Evolutionary conservation across 108 stramenopile species (phyloP).

Genomic region (Skeletonema potamos): DNA sequence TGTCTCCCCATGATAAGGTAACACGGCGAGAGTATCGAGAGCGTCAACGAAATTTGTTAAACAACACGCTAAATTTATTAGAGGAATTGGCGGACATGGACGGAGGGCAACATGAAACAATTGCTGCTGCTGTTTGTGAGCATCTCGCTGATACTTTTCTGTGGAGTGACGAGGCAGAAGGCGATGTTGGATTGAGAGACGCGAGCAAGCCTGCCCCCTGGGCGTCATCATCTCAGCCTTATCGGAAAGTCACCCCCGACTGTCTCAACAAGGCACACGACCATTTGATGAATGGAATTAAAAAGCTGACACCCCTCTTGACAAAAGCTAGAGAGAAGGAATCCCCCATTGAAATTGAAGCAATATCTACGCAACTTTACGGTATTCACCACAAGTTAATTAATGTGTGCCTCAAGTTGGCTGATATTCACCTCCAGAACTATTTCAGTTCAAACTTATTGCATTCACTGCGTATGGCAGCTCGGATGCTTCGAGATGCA

Average conservation of each 20-base stretch:
- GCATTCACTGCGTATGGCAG: conserved; percentile 67
- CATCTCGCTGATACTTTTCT: conserved; percentile 82
- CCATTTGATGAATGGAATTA: conserved; percentile 60
- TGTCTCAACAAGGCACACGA: conserved; percentile 80
- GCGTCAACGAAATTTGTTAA: conserved; percentile 71
- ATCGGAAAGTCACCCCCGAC: conserved; percentile 55
- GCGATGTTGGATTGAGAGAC: conserved; percentile 13
- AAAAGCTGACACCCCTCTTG: conserved; percentile 49
- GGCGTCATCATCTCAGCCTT: conserved; percentile 56
- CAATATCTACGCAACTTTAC: conserved; percentile 72
- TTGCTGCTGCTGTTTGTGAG: conserved; percentile 74
- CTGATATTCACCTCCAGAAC: conserved; percentile 74
- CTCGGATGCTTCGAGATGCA: conserved; percentile 59
- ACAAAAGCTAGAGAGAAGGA: conserved; percentile 34
- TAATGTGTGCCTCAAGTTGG: conserved; percentile 73
- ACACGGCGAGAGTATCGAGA: conserved; percentile 65
- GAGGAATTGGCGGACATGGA: conserved; percentile 84
- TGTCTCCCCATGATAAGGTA: conserved; percentile 12
- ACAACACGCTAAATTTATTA: conserved; percentile 71
- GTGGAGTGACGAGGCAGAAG: conserved; percentile 37
- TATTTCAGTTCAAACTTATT: conserved; percentile 83
- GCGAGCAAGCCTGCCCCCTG: conserved; percentile 35
- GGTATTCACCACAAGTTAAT: conserved; percentile 76
- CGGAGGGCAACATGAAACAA: conserved; percentile 78
- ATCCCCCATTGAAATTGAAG: conserved; percentile 48